Conservation (phyloP, 2,329 filamentous ascomycete species). For the Xylariales sp. region DNA sequence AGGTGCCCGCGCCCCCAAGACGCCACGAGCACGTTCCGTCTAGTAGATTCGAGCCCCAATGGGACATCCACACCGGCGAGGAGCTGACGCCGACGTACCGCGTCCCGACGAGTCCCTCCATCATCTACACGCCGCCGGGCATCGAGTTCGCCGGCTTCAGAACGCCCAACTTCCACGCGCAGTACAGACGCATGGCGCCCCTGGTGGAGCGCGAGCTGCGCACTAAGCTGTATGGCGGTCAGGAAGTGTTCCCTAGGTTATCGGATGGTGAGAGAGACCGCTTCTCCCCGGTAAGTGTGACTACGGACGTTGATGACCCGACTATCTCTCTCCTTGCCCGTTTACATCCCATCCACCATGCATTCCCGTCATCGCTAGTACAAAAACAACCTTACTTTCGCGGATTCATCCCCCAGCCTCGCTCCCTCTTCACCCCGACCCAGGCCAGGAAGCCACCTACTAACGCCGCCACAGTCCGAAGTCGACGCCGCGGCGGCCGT, state of each 20-base stretch:
- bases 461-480: conserved; percentile 37
- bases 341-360: not conserved
- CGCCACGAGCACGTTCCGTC: not conserved
- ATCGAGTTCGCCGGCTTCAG: conserved; percentile 33
- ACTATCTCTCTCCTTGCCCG: not conserved
- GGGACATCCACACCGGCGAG: conserved; percentile 45
- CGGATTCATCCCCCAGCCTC: no score
- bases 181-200: conserved; percentile 51
- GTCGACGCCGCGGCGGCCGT: conserved; percentile 31
- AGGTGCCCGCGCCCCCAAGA: conserved; percentile 14
- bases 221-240: conserved; percentile 35
- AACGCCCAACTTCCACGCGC: conserved; percentile 38
- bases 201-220: conserved; percentile 42
- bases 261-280: conserved; percentile 32
- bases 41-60: conserved; percentile 37
- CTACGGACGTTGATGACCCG: not conserved
- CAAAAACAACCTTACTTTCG: not conserved
- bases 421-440: no score
- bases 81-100: conserved; percentile 43
- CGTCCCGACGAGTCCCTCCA: conserved; percentile 43
- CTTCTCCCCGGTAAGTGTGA: conserved; percentile 41
- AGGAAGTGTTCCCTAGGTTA: not conserved
- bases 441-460: no score
- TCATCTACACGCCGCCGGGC: conserved; percentile 44
- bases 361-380: no score